Conservation (phyloP, 176 grass and related monocot genomes). For the Rhynchospora pubera region DNA sequence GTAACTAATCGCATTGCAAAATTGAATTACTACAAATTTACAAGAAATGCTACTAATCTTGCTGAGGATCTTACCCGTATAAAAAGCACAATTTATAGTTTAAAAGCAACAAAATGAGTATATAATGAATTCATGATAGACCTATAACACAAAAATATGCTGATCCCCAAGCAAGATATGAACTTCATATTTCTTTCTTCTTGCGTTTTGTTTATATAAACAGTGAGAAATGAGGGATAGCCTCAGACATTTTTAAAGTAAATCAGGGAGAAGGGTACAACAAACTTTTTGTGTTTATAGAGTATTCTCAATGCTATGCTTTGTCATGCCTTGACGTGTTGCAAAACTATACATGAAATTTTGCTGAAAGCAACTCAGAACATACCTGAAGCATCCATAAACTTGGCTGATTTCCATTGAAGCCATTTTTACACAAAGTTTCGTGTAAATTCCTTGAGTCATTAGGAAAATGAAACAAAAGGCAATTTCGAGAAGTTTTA, state of each 20-base stretch:
- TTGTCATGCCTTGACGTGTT: background rate
- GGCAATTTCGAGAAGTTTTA: constrained; percentile 60
- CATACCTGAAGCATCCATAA: constrained; percentile 82
- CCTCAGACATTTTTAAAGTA: background rate
- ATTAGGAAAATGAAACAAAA: constrained; percentile 59
- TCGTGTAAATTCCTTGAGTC: constrained; percentile 58
- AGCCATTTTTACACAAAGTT: constrained; percentile 60
- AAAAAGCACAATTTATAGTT: background rate
- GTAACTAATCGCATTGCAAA: background rate
- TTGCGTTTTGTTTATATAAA: background rate
- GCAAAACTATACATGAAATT: background rate
- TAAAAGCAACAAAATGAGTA: background rate
- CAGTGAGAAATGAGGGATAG: background rate
- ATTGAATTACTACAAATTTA: background rate
- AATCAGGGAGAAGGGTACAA: background rate
- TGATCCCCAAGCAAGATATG: background rate
- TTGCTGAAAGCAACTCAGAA: background rate
- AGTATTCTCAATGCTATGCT: background rate
- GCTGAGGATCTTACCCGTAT: background rate
- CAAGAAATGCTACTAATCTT: background rate
- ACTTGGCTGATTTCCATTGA: constrained; percentile 58
- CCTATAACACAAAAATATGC: background rate
- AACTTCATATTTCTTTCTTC: background rate
- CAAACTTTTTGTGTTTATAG: background rate
- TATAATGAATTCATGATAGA: background rate